Evolutionary conservation across 2,329 filamentous ascomycete species (phyloP).

Genomic region (Xylaria sp.): DNA sequence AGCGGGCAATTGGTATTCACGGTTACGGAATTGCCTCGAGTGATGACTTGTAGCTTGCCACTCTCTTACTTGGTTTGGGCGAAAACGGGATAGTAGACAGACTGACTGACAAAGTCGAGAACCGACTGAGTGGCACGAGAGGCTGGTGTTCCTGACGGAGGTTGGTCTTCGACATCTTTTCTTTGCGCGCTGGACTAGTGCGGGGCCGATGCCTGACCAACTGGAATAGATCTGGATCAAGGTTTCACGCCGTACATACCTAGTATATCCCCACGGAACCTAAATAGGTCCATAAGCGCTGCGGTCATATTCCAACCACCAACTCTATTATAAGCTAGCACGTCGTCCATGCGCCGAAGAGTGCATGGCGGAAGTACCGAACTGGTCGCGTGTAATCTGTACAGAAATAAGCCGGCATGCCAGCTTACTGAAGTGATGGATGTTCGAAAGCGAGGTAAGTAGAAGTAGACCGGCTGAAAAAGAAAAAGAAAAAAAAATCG

Average conservation of each 20-base stretch:
- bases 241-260: neutral
- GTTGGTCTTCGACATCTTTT: constrained; percentile 10
- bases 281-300: constrained; percentile 5
- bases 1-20: neutral
- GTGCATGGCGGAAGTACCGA: neutral
- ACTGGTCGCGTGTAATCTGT: neutral
- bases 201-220: neutral
- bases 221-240: constrained; percentile 9
- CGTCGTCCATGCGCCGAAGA: neutral
- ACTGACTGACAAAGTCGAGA: neutral
- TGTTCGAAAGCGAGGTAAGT: no score
- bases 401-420: neutral
- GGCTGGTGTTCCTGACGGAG: neutral
- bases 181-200: constrained; percentile 9
- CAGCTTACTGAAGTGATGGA: no score
- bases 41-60: neutral
- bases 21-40: neutral
- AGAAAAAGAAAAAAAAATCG: neutral
- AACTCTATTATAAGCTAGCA: constrained; percentile 15
- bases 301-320: constrained; percentile 7
- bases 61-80: neutral
- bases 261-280: no score
- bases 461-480: no score
- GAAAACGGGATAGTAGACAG: neutral
- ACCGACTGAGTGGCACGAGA: constrained; percentile 9